Base-by-base conservation (phyloP, 495 filamentous ascomycete species). In the Massariosphaeria phaeospora region DNA sequence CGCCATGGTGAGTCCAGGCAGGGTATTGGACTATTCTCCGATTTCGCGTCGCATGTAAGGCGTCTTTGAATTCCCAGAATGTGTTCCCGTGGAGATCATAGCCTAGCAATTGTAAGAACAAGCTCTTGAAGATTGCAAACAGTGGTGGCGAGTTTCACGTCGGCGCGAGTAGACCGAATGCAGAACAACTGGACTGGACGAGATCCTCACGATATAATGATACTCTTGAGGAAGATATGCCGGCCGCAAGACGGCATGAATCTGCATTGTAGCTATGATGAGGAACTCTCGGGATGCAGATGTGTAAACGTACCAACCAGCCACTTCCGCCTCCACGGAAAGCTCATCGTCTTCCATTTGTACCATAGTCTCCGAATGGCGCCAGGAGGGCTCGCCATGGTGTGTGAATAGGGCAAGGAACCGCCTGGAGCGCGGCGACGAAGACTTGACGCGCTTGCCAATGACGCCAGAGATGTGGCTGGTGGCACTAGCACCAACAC, bases 11-110 rank as follows among this genome's bases (percentile, higher is more conserved):
- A 1, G 79, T 80, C 43, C 74, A 73, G 0, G 74, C 72, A 15
- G 73, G 69, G 29, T 73, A 87, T 53, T 82, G 73, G n/a, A 94
- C 85, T 26, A 96, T 94, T 31, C 78, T 72, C 17, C 82, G 69
- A 33, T 70, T 68, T 17, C 76, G 75, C 15, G 69, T 65, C 52
- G 74, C 65, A 23, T 79, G 76, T 7, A 84, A 59, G 4, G 74
- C 69, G 62, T 89, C 82, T 54, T 81, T 82, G 73, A 95, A 91
- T 66, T 95, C 89, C 89, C 91, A 97, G 72, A 82, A 98, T 21
- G 90, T 96, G 71, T 96, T 97, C 18, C 89, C 89, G 31, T 79
- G 61, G 26, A 96, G 82, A 70, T 98, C 93, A 55, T 79, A 74
- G 59, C 93, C 91, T 95, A 61, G 35, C 6, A 7, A 27, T 11